Conservation (phyloP, 139 green algal species). For the Micractinium conductrix region DNA sequence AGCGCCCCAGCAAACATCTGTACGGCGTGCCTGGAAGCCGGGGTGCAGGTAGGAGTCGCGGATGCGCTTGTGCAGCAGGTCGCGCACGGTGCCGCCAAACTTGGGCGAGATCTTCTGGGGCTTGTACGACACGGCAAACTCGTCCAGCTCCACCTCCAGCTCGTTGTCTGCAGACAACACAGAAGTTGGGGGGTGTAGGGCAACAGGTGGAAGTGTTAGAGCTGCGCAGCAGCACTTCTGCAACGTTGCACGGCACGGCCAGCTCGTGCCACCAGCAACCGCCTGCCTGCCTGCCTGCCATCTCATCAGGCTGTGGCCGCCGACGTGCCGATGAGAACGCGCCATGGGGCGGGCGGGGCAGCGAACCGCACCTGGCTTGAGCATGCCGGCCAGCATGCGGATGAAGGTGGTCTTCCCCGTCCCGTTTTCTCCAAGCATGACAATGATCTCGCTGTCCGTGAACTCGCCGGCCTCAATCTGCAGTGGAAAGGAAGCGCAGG, state of each 20-base stretch:
- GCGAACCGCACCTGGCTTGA: slow-evolving; percentile 75
- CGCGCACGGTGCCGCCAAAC: slow-evolving; percentile 89
- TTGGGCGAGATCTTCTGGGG: slow-evolving; percentile 99
- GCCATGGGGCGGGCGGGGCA: too few relatives aligned
- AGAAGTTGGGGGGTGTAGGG: background rate
- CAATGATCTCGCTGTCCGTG: slow-evolving; percentile 95
- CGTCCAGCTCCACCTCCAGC: slow-evolving; percentile 69
- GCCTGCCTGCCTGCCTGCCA: background rate
- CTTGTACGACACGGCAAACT: slow-evolving; percentile 97
- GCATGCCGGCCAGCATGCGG: slow-evolving; percentile 94
- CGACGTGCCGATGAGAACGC: too few relatives aligned
- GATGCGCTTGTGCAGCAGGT: slow-evolving; percentile 97
- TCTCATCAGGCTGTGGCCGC: too few relatives aligned
- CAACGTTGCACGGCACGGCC: background rate
- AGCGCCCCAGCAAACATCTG: too few relatives aligned
- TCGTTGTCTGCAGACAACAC: slow-evolving; percentile 42
- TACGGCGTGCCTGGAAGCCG: slow-evolving; percentile 72
- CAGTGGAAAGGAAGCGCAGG: too few relatives aligned
- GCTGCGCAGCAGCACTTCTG: too few relatives aligned
- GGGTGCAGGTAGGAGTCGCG: slow-evolving; percentile 94
- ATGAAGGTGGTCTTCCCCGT: slow-evolving; percentile 99
- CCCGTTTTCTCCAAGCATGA: slow-evolving; percentile 99
- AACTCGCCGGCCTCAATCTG: slow-evolving; percentile 92
- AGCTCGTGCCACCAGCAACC: background rate
- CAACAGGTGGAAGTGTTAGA: background rate